Base-by-base conservation (phyloP, 345 rosid genomes). In the Bruguiera gymnorhiza region DNA sequence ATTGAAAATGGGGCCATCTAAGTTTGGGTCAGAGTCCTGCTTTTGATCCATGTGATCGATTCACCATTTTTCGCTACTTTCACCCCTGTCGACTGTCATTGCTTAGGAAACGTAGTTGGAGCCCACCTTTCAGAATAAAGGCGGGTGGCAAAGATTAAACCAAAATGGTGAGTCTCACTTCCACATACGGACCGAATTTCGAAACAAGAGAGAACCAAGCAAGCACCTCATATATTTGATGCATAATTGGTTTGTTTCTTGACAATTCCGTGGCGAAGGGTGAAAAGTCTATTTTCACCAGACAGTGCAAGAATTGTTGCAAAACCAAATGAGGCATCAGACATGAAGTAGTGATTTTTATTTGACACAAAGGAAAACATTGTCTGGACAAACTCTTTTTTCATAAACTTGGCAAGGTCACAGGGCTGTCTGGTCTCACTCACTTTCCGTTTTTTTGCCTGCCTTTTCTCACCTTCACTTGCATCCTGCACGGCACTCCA, bases 251-350 rank as follows among this genome's bases (percentile, higher is more conserved):
- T 10, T 9, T 54, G 60, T 55, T 6, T 10, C 60, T 23, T 55
- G 60, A 23, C 29, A 23, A 8, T 55, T 24, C 27, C 10, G 30
- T 23, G 24, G 60, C 6, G 16, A 55, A 20, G 16, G 27, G 16
- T 10, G 60, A 55, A 26, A 26, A 55, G 30, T 55, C 60, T 55
- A 9, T 23, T 3, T 68, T 48, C 30, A 66, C 29, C 60, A 63
- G 74, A 60, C 67, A 50, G 66, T 4, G 57, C 1, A 60, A 52
- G 65, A 63, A 60, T 72, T 69, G 78, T 75, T 72, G 46, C 27
- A 56, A 75, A 75, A 82, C 80, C 63, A 67, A 66, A 77, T 59
- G 16, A 37, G 74, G 77, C 19, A 75, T 48, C 8, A 63, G 73
- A 73, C 80, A 67, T 53, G 74, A 69, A 74, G 60, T 54, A 48